phyloP scores from a whole-genome alignment of 75 land plant genomes.

The Picea sitchensis region DNA sequence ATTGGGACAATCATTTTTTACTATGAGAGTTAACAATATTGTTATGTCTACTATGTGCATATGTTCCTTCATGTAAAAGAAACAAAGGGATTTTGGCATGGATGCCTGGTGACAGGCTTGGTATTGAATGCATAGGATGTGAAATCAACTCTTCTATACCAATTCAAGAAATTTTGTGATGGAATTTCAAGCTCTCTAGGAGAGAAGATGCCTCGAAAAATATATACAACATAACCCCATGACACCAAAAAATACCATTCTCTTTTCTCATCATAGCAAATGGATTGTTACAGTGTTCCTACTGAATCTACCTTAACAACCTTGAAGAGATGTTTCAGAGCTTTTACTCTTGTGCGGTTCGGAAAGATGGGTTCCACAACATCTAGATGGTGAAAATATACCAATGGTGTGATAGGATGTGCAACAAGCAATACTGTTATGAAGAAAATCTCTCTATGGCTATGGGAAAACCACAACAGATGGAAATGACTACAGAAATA shows the following conservation, averaged over 20 bases:
- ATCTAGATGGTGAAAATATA: conserved; percentile 66
- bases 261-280: conserved; percentile 44
- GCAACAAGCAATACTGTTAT: conserved; percentile 27
- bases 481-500: too few species aligned
- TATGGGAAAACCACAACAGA: too few species aligned
- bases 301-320: conserved; percentile 40
- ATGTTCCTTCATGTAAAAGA: too few species aligned
- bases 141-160: conserved; percentile 54
- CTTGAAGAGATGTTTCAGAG: conserved; percentile 38
- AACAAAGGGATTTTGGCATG: too few species aligned
- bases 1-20: too few species aligned
- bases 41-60: too few species aligned
- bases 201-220: conserved; percentile 42
- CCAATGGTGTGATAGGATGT: conserved; percentile 59
- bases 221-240: conserved; percentile 64
- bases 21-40: too few species aligned
- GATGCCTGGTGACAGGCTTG: too few species aligned
- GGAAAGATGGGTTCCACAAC: conserved; percentile 57
- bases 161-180: conserved; percentile 49
- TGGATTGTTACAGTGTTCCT: conserved; percentile 59
- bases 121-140: conserved; percentile 61
- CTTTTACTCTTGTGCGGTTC: conserved; percentile 25
- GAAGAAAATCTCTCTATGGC: too few species aligned
- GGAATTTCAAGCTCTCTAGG: conserved; percentile 68
- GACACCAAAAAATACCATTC: conserved; percentile 55